These are phyloP conservation scores for Lactuca sativa DNA, from an alignment of 129 eudicot species.

Conservation along the genomic window DNA sequence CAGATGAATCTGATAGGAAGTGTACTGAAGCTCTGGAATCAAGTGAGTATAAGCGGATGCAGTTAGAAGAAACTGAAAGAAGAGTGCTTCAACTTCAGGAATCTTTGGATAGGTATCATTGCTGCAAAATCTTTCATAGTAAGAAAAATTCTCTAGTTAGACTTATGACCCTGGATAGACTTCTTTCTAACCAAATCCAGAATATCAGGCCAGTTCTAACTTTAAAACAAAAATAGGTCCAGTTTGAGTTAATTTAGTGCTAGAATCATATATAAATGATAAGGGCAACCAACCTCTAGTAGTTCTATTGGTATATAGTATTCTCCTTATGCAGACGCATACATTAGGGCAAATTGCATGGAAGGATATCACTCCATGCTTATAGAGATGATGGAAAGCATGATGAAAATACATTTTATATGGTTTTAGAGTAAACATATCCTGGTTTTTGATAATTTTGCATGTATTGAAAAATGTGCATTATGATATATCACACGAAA, in stretches of 20 bases:
- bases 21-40: conserved; percentile 59
- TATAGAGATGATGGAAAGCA: neutral
- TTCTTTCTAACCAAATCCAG: neutral
- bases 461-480: too few species aligned
- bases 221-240: neutral
- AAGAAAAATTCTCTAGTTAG: conserved; percentile 12
- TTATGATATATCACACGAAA: too few species aligned
- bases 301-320: conserved; percentile 11
- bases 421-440: too few species aligned
- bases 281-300: conserved; percentile 2
- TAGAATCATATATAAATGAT: conserved; percentile 13
- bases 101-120: conserved; percentile 69
- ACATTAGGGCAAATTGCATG: too few species aligned
- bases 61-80: conserved; percentile 88
- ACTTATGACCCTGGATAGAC: conserved; percentile 6
- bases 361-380: too few species aligned
- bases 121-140: conserved; percentile 18
- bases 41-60: conserved; percentile 62
- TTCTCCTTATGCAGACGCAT: too few species aligned
- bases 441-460: too few species aligned
- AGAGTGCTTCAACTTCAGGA: conserved; percentile 79
- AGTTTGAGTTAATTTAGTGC: neutral
- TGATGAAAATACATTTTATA: neutral
- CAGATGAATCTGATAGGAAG: conserved; percentile 74
- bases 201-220: conserved; percentile 18